Conservation (phyloP, 768 basidiomycete genomes). For the Xerocomellus chrysenteron region DNA sequence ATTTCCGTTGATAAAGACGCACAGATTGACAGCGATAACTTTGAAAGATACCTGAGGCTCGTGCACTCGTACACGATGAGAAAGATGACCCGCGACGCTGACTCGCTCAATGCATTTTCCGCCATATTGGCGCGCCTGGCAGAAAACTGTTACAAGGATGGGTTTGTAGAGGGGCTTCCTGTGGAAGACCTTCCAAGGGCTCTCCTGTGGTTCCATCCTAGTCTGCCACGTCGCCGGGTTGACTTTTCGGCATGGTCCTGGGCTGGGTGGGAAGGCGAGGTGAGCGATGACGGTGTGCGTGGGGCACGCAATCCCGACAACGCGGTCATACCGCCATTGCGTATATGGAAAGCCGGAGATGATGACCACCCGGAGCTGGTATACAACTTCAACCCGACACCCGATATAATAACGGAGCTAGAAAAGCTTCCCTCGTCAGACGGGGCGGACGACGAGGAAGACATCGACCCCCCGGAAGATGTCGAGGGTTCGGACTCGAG, state of each 20-base stretch:
- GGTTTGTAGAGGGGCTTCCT: slow-evolving; percentile 18
- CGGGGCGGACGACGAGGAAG: not conserved
- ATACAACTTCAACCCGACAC: slow-evolving; percentile 9
- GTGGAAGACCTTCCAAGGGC: slow-evolving; percentile 10
- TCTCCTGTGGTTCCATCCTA: slow-evolving; percentile 8
- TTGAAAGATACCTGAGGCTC: slow-evolving; percentile 3
- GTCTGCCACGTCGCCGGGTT: not conserved
- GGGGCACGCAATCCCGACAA: not conserved
- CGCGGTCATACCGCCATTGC: slow-evolving; percentile 1
- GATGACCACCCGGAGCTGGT: not conserved
- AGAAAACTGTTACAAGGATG: not conserved
- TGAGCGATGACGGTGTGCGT: not conserved
- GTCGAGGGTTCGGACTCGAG: not conserved
- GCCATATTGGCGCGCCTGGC: slow-evolving; percentile 8
- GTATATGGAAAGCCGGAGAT: slow-evolving; percentile 9
- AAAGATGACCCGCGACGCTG: slow-evolving; percentile 7
- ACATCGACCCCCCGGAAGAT: not conserved
- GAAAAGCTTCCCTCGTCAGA: not conserved
- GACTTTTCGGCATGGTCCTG: slow-evolving; percentile 13
- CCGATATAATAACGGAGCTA: not conserved
- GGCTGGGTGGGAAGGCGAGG: slow-evolving; percentile 9
- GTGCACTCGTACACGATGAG: slow-evolving; percentile 3
- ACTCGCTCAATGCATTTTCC: slow-evolving; percentile 15
- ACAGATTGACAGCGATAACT: not conserved
- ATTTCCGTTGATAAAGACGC: not conserved